Base-by-base conservation (phyloP, 495 filamentous ascomycete genomes). In the Hyphodiscus hymeniophilus region DNA sequence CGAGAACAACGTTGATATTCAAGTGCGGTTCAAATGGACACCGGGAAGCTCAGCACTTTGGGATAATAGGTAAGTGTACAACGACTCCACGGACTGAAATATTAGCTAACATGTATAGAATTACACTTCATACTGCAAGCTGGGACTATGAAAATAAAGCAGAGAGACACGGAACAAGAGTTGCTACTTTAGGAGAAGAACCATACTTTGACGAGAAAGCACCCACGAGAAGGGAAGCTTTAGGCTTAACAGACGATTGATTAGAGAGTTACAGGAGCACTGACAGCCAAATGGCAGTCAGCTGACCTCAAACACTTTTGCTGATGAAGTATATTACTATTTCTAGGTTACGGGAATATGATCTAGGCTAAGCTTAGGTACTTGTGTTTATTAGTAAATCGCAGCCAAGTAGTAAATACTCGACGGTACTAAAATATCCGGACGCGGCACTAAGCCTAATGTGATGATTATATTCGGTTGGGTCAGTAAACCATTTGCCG, bases 1-100 rank as follows among this genome's bases (percentile, higher is more conserved):
- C 5, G 13, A 4, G 13, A 4, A 36, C 6, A 36, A 87, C 54
- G 85, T 87, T 54, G 84, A 90, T 58, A 57, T 85, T 42, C 85
- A 90, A 66, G 81, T 84, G 0, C 68, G 85, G 11, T 59, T 70
- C 51, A 63, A 69, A 35, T 89, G 80, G 81, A 67, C 74, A 40
- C 57, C 58, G n/a, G 76, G 79, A 54, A 73, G 80, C 57, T 45
- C 81, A 11, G 82, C 84, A 1, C 85, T 89, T 52, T 89, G 84
- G 84, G 84, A 88, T 58, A 87, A 88, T 50, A 65, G 84, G 6
- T 75, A 24, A 36, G 4, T 18, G 17, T 8, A 33, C 7, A 8
- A 33, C n/a, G 7, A 33, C 30, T 8, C 7, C 8, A 33, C n/a
- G n/a, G 30, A 33, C n/a, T 8, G 7, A 33, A 33, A 33, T 33